Evolutionary conservation across 2,329 filamentous ascomycete species (phyloP).

Genomic region (Mycogone perniciosa): DNA sequence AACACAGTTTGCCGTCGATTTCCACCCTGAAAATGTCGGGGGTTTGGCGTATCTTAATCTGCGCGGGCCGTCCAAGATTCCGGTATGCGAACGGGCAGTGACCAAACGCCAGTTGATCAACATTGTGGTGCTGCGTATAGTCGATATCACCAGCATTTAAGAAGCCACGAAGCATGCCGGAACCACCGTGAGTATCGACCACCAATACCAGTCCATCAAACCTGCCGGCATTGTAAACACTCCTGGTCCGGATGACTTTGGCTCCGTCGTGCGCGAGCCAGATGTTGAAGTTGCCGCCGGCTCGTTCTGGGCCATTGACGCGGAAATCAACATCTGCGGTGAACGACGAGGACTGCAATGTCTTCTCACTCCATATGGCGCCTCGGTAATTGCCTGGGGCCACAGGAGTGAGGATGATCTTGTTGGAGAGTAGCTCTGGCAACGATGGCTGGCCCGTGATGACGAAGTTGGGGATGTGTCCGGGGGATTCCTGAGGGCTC

Average conservation of each 20-base stretch:
- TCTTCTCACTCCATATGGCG: constrained; percentile 68
- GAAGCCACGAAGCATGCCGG: constrained; percentile 85
- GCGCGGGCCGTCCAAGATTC: constrained; percentile 79
- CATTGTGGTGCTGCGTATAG: constrained; percentile 66
- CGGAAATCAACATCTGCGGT: constrained; percentile 80
- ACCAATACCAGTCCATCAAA: constrained; percentile 91
- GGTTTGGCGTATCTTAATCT: constrained; percentile 66
- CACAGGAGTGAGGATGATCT: constrained; percentile 83
- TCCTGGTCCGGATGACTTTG: constrained; percentile 59
- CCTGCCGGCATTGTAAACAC: constrained; percentile 74
- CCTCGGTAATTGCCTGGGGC: constrained; percentile 80
- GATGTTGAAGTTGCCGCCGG: constrained; percentile 83
- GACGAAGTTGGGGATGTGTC: constrained; percentile 48
- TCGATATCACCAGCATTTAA: constrained; percentile 84
- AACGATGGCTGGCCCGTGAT: constrained; percentile 47
- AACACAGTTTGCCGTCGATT: constrained; percentile 75
- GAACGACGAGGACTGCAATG: constrained; percentile 64
- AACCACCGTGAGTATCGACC: constrained; percentile 75
- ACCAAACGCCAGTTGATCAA: constrained; percentile 85
- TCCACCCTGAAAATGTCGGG: constrained; percentile 64
- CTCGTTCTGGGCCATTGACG: constrained; percentile 76
- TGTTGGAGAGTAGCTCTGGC: constrained; percentile 73
- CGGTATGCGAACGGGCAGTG: constrained; percentile 89
- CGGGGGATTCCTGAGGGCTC: constrained; percentile 49
- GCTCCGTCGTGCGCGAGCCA: constrained; percentile 76